Conservation (phyloP, 352 stramenopile genomes). For the Pythium pyrilobum region DNA sequence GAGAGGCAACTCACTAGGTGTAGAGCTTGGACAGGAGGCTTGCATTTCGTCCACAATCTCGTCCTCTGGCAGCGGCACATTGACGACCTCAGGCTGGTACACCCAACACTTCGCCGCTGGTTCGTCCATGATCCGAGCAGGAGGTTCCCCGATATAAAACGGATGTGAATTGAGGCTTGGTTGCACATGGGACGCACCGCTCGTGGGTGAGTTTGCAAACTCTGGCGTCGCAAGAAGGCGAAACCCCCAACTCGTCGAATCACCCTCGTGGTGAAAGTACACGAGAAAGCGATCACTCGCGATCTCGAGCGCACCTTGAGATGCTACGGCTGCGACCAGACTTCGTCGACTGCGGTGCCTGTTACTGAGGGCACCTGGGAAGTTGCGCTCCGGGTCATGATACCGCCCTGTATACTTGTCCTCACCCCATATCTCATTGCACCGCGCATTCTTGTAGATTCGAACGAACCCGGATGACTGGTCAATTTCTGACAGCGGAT, state of each 20-base stretch:
- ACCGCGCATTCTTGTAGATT: slow-evolving; percentile 65
- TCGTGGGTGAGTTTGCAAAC: slow-evolving; percentile 19
- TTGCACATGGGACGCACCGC: neutral
- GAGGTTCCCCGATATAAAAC: slow-evolving; percentile 68
- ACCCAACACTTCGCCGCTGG: slow-evolving; percentile 57
- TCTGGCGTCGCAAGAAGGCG: slow-evolving; percentile 49
- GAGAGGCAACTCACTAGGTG: slow-evolving; percentile 24
- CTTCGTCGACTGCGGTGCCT: slow-evolving; percentile 32
- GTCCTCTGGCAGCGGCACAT: slow-evolving; percentile 39
- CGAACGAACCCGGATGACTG: slow-evolving; percentile 56
- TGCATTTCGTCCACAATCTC: slow-evolving; percentile 53
- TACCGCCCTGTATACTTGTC: slow-evolving; percentile 69
- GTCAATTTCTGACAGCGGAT: slow-evolving; percentile 63
- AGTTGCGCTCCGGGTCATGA: slow-evolving; percentile 67
- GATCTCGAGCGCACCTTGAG: slow-evolving; percentile 46
- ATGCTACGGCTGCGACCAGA: slow-evolving; percentile 3
- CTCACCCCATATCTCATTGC: slow-evolving; percentile 66
- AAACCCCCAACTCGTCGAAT: slow-evolving; percentile 62
- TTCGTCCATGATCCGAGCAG: slow-evolving; percentile 38
- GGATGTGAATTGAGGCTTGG: slow-evolving; percentile 50
- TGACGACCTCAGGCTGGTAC: slow-evolving; percentile 46
- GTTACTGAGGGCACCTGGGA: slow-evolving; percentile 61
- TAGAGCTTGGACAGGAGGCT: slow-evolving; percentile 28
- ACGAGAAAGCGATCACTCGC: slow-evolving; percentile 63
- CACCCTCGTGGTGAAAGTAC: slow-evolving; percentile 60